These are phyloP conservation scores for Penicillium turbatum DNA, from an alignment of 495 filamentous ascomycete genomes.

Conservation along the genomic window DNA sequence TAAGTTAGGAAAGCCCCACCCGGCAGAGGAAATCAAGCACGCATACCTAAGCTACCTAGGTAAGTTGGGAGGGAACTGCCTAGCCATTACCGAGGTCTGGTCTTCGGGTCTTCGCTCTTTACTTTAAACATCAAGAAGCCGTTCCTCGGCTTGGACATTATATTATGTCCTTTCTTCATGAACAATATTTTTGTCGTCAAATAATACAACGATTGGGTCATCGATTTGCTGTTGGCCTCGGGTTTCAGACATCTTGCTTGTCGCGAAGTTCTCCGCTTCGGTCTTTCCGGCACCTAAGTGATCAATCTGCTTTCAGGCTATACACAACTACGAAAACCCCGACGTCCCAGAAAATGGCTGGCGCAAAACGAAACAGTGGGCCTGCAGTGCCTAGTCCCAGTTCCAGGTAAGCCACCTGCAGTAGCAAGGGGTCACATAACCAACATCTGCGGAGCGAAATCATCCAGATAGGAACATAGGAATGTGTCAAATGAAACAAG, in stretches of 20 bases:
- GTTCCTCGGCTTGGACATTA: background rate
- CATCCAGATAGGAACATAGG: background rate
- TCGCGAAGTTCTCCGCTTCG: background rate
- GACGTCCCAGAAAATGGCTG: slow-evolving; percentile 18
- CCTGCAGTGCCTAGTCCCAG: slow-evolving; percentile 37
- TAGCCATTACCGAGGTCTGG: slow-evolving; percentile 19
- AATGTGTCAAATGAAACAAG: background rate
- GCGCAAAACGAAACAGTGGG: slow-evolving; percentile 17
- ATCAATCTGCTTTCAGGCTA: slow-evolving; percentile 1
- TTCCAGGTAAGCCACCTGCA: slow-evolving; percentile 23
- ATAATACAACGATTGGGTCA: slow-evolving; percentile 3
- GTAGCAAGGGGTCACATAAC: background rate
- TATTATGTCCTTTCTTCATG: slow-evolving; percentile 14
- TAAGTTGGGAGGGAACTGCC: slow-evolving; percentile 16
- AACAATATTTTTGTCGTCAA: slow-evolving; percentile 1
- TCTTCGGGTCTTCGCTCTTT: slow-evolving; percentile 7
- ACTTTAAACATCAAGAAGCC: slow-evolving; percentile 12
- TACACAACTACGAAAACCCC: slow-evolving; percentile 9
- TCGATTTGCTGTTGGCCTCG: background rate
- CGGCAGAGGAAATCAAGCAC: slow-evolving; percentile 12
- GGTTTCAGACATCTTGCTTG: background rate
- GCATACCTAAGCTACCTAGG: too few species aligned
- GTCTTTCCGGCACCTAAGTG: background rate
- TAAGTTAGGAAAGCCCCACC: slow-evolving; percentile 24
- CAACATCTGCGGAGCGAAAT: background rate